Evolutionary conservation across 305 asterid species (phyloP).

Genomic region (Solanum aculeatissimum): DNA sequence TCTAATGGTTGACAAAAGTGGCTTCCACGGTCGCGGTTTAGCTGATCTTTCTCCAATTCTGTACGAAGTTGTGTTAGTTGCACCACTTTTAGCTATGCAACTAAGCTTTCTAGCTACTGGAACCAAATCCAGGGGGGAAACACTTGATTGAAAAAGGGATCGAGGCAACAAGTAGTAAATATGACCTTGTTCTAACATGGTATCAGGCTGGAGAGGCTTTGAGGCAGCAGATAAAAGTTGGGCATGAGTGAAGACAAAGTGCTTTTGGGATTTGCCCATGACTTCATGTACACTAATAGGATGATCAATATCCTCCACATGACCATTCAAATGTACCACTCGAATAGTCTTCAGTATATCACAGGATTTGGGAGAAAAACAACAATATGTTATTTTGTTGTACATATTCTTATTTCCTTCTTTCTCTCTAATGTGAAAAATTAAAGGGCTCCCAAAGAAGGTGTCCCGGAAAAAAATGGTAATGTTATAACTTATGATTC

Average conservation of each 20-base stretch:
- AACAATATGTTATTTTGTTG: background rate
- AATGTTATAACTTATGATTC: no score
- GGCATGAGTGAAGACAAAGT: conserved; percentile 41
- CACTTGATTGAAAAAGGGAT: conserved; percentile 32
- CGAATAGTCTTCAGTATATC: conserved; percentile 13
- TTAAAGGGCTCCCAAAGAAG: no score
- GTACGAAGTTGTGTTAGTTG: background rate
- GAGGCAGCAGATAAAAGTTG: conserved; percentile 33
- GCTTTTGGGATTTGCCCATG: conserved; percentile 23
- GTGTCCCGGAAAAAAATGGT: no score
- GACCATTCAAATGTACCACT: conserved; percentile 39
- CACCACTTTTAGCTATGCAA: conserved; percentile 11
- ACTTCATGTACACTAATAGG: conserved; percentile 42
- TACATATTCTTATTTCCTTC: background rate
- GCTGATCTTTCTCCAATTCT: background rate
- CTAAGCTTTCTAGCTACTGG: conserved; percentile 38
- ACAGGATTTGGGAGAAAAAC: background rate
- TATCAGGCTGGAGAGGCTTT: conserved; percentile 24
- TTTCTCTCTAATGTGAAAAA: background rate
- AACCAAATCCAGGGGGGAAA: conserved; percentile 38
- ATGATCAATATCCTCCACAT: conserved; percentile 29
- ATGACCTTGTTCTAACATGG: conserved; percentile 30
- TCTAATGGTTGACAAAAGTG: conserved; percentile 42
- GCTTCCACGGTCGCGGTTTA: conserved; percentile 38
- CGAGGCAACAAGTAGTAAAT: conserved; percentile 45